These are phyloP conservation scores for Hansenula anomala DNA, from an alignment of 1,139 yeast species.

Conservation along the genomic window DNA sequence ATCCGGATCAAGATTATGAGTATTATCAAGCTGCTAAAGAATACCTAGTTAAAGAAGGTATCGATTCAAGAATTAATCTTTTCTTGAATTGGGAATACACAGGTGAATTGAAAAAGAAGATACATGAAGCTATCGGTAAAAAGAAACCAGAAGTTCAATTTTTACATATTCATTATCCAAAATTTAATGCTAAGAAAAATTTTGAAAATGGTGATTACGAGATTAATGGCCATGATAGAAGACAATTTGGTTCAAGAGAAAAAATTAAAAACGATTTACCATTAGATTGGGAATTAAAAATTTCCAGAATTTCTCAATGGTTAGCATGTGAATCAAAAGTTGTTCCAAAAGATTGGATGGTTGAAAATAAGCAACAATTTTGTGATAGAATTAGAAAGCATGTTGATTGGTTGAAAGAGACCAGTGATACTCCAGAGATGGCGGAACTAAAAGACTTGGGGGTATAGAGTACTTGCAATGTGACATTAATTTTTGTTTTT, in stretches of 20 bases:
- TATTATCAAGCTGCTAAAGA: conserved; percentile 19
- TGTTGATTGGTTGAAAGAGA: conserved; percentile 20
- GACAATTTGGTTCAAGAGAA: conserved; percentile 48
- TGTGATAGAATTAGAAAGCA: conserved; percentile 21
- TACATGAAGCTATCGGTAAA: conserved; percentile 23
- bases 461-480: conserved; percentile 3
- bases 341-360: conserved; percentile 41
- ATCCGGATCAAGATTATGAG: conserved; percentile 35
- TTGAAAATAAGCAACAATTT: conserved; percentile 38
- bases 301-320: conserved; percentile 52
- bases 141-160: conserved; percentile 39
- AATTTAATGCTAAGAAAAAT: conserved; percentile 49
- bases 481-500: no score
- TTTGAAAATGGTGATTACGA: conserved; percentile 34
- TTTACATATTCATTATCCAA: conserved; percentile 55
- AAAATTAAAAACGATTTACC: conserved; percentile 35
- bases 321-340: conserved; percentile 49
- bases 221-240: conserved; percentile 37
- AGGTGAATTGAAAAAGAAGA: conserved; percentile 18
- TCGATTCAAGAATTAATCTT: conserved; percentile 19
- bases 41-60: conserved; percentile 12
- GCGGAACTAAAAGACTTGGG: conserved; percentile 18
- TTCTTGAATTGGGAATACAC: conserved; percentile 18
- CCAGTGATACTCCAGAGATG: conserved; percentile 23
- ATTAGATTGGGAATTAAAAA: conserved; percentile 50